phyloP scores from a whole-genome alignment of 495 filamentous ascomycete genomes.

The Rhypophila decipiens region DNA sequence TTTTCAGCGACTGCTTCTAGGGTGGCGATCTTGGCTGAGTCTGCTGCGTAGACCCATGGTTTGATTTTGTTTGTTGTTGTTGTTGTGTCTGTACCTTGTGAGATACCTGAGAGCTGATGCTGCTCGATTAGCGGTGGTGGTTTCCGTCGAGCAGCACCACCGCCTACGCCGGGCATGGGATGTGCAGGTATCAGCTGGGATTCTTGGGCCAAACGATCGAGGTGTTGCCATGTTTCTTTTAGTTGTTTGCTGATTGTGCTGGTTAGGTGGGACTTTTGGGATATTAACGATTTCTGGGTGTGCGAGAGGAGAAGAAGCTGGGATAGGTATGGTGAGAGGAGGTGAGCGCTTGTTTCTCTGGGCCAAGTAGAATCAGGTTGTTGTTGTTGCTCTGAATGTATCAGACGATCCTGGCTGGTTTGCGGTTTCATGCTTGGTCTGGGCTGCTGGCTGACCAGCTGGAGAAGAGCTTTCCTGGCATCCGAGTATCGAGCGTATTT shows the following conservation, averaged over 20 bases:
- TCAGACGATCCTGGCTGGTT: neutral
- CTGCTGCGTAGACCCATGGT: slow-evolving; percentile 45
- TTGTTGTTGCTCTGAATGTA: slow-evolving; percentile 8
- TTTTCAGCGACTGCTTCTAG: slow-evolving; percentile 43
- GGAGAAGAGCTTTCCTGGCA: slow-evolving; percentile 38
- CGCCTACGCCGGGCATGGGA: slow-evolving; percentile 48
- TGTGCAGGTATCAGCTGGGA: slow-evolving; percentile 62
- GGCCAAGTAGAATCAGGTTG: slow-evolving; percentile 15
- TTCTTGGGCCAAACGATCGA: slow-evolving; percentile 60
- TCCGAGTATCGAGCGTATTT: slow-evolving; percentile 44
- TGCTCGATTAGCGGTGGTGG: slow-evolving; percentile 9
- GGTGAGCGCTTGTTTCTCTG: slow-evolving; percentile 24
- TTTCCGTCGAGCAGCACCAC: slow-evolving; percentile 14
- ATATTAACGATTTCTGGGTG: slow-evolving; percentile 54
- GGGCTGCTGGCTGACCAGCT: slow-evolving; percentile 19
- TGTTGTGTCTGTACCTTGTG: slow-evolving; percentile 17
- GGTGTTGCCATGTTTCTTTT: slow-evolving; percentile 46
- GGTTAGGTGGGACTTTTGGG: slow-evolving; percentile 59
- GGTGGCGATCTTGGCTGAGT: slow-evolving; percentile 42
- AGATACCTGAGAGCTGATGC: too few species aligned
- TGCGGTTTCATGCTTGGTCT: slow-evolving; percentile 29
- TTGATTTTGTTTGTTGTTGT: slow-evolving; percentile 33
- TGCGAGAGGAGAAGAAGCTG: slow-evolving; percentile 51
- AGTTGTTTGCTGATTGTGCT: slow-evolving; percentile 53
- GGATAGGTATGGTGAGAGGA: slow-evolving; percentile 50